These are phyloP conservation scores for Claviceps maximensis DNA, from an alignment of 2,329 filamentous ascomycete species.

Conservation along the genomic window DNA sequence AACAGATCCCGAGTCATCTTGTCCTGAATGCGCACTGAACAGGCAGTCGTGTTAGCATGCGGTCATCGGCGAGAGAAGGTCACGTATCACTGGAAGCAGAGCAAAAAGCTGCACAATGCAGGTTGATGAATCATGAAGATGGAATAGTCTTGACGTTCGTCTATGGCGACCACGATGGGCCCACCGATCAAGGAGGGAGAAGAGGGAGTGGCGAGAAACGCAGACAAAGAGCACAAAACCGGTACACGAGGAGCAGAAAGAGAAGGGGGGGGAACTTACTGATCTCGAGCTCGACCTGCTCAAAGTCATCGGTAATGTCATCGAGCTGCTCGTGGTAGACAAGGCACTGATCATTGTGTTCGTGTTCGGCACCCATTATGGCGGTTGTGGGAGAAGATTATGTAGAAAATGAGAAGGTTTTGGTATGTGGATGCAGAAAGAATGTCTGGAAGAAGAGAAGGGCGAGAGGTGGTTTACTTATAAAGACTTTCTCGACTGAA, in stretches of 20 bases:
- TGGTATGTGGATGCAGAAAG: neutral
- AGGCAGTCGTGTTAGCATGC: neutral
- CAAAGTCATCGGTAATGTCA: conserved; percentile 71
- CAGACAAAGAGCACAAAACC: neutral
- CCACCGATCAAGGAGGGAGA: neutral
- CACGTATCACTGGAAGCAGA: too few species aligned
- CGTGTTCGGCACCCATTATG: conserved; percentile 23
- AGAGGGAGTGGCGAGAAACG: too few species aligned
- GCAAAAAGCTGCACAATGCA: neutral
- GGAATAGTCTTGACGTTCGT: neutral
- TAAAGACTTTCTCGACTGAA: neutral
- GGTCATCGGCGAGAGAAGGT: too few species aligned
- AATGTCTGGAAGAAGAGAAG: neutral
- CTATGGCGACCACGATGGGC: neutral
- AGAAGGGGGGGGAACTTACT: conserved; percentile 40
- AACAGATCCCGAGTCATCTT: conserved; percentile 58
- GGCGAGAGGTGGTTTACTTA: neutral
- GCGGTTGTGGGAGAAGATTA: conserved; percentile 6
- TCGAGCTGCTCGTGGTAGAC: conserved; percentile 65
- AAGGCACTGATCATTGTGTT: conserved; percentile 23
- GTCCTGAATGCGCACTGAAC: conserved; percentile 58
- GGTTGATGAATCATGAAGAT: neutral
- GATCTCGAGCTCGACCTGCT: conserved; percentile 69
- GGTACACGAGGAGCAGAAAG: too few species aligned
- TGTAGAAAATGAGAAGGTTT: conserved; percentile 4